phyloP scores from a whole-genome alignment of 495 filamentous ascomycete species.

The Sordaria brevicollis region DNA sequence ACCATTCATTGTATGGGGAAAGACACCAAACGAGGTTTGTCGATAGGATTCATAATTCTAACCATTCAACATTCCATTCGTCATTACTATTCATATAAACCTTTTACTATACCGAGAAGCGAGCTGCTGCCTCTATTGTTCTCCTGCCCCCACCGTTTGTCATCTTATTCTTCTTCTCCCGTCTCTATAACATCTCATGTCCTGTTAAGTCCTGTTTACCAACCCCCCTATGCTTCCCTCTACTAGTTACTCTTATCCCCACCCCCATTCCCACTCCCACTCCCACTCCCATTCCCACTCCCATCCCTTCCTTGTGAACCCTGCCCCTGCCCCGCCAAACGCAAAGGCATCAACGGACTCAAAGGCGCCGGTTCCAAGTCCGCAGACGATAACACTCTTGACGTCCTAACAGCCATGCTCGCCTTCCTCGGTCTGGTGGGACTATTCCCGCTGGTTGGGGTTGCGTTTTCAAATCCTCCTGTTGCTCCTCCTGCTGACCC shows the following conservation, averaged over 20 bases:
- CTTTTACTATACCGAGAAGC: background rate
- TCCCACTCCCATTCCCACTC: conserved; percentile 8
- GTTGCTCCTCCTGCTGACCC: conserved; percentile 21
- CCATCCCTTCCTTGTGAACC: conserved; percentile 1
- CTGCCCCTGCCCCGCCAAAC: too few relatives aligned
- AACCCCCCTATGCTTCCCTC: background rate
- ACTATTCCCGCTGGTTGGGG: conserved; percentile 7
- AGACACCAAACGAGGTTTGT: background rate
- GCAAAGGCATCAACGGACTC: conserved; percentile 32
- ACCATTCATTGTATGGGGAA: background rate
- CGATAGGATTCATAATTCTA: background rate
- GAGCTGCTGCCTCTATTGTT: background rate
- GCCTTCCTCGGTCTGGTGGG: background rate
- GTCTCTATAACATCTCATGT: background rate
- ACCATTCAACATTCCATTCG: background rate
- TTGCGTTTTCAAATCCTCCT: conserved; percentile 30
- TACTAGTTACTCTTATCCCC: too few relatives aligned
- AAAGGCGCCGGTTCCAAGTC: conserved; percentile 17
- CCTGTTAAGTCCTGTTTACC: background rate
- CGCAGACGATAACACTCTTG: background rate
- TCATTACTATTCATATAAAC: background rate
- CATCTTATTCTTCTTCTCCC: background rate
- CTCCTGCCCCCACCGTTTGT: background rate
- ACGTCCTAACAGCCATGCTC: background rate
- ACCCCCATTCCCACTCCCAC: conserved; percentile 11